phyloP scores from a whole-genome alignment of 2,329 filamentous ascomycete genomes.

The Cordyceps farinosa region DNA sequence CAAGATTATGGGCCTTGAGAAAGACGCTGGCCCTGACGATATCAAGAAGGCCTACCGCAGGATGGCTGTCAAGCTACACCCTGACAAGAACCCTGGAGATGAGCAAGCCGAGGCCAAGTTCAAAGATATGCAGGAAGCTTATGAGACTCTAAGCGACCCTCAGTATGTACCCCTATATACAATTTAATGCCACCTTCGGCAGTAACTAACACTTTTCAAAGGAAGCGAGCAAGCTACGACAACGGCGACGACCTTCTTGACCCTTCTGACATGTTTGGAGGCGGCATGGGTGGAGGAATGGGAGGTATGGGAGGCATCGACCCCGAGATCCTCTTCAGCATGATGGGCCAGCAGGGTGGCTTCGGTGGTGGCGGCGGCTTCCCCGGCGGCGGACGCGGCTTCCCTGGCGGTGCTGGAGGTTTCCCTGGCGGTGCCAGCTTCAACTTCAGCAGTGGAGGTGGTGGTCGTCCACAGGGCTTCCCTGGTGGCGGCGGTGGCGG shows the following conservation, averaged over 20 bases:
- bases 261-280: constrained; percentile 78
- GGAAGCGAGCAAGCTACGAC: constrained; percentile 86
- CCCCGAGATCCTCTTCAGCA: constrained; percentile 75
- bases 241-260: constrained; percentile 89
- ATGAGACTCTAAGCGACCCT: constrained; percentile 90
- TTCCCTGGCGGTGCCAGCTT: constrained; percentile 46
- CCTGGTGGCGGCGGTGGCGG: constrained; percentile 45
- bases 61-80: constrained; percentile 89
- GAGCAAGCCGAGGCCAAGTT: constrained; percentile 82
- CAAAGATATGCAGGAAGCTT: constrained; percentile 97
- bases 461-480: constrained; percentile 53
- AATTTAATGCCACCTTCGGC: constrained; percentile 13
- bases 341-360: constrained; percentile 68
- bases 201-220: constrained; percentile 40
- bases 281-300: constrained; percentile 63
- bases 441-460: constrained; percentile 40
- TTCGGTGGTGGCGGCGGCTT: constrained; percentile 52
- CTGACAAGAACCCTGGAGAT: constrained; percentile 94
- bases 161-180: constrained; percentile 59
- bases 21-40: constrained; percentile 76
- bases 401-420: constrained; percentile 46
- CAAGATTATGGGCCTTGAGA: constrained; percentile 87
- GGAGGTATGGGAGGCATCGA: constrained; percentile 68
- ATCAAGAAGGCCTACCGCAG: constrained; percentile 98
- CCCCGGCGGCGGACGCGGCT: constrained; percentile 46